Conservation (phyloP, 2,329 filamentous ascomycete genomes). For the Metarhizium guizhouense region DNA sequence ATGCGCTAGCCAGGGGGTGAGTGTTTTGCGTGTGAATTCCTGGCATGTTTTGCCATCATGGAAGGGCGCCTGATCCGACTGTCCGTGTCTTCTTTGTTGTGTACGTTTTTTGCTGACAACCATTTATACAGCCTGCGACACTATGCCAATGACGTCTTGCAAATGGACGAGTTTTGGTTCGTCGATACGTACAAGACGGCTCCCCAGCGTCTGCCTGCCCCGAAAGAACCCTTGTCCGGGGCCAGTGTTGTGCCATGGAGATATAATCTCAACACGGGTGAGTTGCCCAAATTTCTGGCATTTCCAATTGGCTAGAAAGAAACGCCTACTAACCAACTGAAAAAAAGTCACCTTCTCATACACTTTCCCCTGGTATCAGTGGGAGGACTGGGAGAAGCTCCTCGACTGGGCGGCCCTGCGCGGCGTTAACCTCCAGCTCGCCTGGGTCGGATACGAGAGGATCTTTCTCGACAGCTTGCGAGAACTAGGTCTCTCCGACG, state of each 20-base stretch:
- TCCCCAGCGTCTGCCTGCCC: slow-evolving; percentile 3
- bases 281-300: background rate
- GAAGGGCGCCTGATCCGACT: background rate
- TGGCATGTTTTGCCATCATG: background rate
- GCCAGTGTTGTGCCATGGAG: slow-evolving; percentile 12
- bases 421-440: slow-evolving; percentile 41
- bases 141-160: slow-evolving; percentile 11
- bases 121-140: slow-evolving; percentile 8
- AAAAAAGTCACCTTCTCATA: slow-evolving; percentile 40
- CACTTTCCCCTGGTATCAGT: slow-evolving; percentile 40
- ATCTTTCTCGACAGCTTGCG: slow-evolving; percentile 38
- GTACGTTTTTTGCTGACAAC: background rate
- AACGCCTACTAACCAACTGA: background rate
- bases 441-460: slow-evolving; percentile 43
- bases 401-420: slow-evolving; percentile 43
- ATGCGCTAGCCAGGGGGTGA: slow-evolving; percentile 13
- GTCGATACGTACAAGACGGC: slow-evolving; percentile 3
- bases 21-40: background rate
- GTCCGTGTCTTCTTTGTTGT: background rate
- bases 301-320: background rate
- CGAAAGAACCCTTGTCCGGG: slow-evolving; percentile 5
- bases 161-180: slow-evolving; percentile 12
- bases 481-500: slow-evolving; percentile 32
- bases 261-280: slow-evolving; percentile 42
- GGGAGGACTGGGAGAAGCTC: slow-evolving; percentile 43